Conservation (phyloP, 2,329 filamentous ascomycete genomes). For the Colletotrichum camelliae region DNA sequence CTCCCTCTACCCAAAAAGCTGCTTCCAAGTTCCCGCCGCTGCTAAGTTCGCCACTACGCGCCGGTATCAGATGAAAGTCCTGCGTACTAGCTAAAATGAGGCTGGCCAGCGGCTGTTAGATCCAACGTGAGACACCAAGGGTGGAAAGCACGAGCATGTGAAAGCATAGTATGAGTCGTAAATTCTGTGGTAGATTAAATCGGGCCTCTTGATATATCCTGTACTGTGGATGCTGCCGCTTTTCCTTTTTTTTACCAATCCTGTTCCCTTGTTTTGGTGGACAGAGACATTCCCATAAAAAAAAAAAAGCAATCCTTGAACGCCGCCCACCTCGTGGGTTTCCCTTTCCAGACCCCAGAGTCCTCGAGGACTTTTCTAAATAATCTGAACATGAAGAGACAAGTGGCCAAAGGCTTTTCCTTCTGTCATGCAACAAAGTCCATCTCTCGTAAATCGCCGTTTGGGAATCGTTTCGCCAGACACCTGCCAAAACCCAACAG, state of each 20-base stretch:
- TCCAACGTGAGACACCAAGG: neutral
- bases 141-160: neutral
- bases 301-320: neutral
- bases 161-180: constrained; percentile 4
- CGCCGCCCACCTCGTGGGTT: neutral
- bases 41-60: neutral
- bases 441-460: constrained; percentile 11
- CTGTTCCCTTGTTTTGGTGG: neutral
- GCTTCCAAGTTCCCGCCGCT: neutral
- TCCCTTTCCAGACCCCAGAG: neutral
- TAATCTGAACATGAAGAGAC: constrained; percentile 3
- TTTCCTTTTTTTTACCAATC: neutral
- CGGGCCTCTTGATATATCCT: neutral
- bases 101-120: neutral
- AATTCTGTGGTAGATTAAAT: neutral
- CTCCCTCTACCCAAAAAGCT: neutral
- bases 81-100: neutral
- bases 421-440: neutral
- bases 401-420: neutral
- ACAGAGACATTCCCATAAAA: neutral
- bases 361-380: constrained; percentile 17
- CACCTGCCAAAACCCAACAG: neutral
- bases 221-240: neutral
- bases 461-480: constrained; percentile 14
- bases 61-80: constrained; percentile 8